Conservation (phyloP, 805 yeast species). For the Candida schatavii region DNA sequence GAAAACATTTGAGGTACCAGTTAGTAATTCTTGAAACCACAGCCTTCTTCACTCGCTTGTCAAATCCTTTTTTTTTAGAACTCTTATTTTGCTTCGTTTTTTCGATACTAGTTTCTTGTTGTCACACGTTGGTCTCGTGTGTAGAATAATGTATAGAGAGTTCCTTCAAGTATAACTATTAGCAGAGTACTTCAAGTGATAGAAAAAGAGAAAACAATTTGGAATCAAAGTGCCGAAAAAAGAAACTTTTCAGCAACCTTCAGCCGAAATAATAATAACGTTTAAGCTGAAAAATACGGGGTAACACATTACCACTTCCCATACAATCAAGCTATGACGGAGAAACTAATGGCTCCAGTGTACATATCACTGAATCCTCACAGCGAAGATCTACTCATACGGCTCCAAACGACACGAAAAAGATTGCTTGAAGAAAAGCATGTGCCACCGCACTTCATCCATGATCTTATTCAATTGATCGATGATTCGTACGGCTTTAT, state of each 20-base stretch:
- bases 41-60: no score
- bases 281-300: not conserved
- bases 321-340: slow-evolving; percentile 1
- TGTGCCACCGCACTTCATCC: not conserved
- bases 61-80: no score
- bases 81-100: no score
- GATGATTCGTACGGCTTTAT: slow-evolving; percentile 4
- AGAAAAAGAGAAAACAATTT: not conserved
- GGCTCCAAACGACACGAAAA: not conserved
- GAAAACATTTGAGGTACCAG: no score
- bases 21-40: no score
- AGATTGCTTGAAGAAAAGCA: not conserved
- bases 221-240: not conserved
- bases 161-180: no score
- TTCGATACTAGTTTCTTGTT: no score
- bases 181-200: no score
- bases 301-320: not conserved
- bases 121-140: no score
- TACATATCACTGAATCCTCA: not conserved
- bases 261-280: not conserved
- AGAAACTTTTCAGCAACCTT: not conserved
- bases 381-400: slow-evolving; percentile 1
- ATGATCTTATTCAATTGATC: not conserved
- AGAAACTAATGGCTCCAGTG: slow-evolving; percentile 1
- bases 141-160: no score